Conservation (phyloP, 495 filamentous ascomycete species). For the Penicillium paradoxum region DNA sequence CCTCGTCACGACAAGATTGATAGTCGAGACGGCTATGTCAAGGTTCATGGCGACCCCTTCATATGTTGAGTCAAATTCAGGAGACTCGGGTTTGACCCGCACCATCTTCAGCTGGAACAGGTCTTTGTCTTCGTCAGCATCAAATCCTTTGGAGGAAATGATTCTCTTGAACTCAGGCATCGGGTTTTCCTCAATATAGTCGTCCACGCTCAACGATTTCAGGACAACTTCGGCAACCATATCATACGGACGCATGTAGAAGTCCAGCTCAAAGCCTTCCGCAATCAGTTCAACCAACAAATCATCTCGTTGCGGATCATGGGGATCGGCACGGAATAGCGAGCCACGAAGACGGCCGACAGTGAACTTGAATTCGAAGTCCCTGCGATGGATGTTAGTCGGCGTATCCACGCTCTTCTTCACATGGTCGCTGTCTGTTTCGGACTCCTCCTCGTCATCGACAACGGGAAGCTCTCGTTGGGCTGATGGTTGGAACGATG, state of each 20-base stretch:
- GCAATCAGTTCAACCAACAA: constrained; percentile 87
- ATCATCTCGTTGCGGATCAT: constrained; percentile 69
- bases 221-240: constrained; percentile 87
- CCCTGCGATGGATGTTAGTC: constrained; percentile 73
- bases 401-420: constrained; percentile 50
- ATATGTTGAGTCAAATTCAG: constrained; percentile 85
- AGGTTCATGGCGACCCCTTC: constrained; percentile 92
- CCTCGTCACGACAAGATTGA: constrained; percentile 90
- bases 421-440: constrained; percentile 58
- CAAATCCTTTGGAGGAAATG: constrained; percentile 77
- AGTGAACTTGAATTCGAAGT: constrained; percentile 92
- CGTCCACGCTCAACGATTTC: constrained; percentile 83
- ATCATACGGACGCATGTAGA: constrained; percentile 82
- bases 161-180: constrained; percentile 94
- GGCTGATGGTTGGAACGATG: constrained; percentile 59
- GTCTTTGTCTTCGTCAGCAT: constrained; percentile 67
- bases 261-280: constrained; percentile 80
- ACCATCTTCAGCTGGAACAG: constrained; percentile 85
- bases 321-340: constrained; percentile 78
- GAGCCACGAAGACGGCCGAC: constrained; percentile 91
- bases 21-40: constrained; percentile 86
- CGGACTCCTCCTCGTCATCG: constrained; percentile 70
- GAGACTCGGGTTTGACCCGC: constrained; percentile 84
- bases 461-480: constrained; percentile 72
- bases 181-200: constrained; percentile 86